Evolutionary conservation across 805 yeast genomes (phyloP).

Genomic region (Hanseniaspora lindneri): DNA sequence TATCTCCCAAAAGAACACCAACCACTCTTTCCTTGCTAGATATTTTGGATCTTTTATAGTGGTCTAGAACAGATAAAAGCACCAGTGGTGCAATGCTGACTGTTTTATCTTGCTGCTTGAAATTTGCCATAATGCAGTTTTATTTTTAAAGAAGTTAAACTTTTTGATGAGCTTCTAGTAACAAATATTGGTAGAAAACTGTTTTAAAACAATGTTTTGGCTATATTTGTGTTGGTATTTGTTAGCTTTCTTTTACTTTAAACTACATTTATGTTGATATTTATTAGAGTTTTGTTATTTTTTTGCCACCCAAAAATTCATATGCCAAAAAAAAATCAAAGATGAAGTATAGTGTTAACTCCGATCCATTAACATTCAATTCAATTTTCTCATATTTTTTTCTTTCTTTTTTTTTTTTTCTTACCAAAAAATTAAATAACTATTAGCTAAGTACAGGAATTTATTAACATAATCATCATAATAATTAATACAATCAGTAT

Average conservation of each 20-base stretch:
- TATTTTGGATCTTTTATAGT: slow-evolving; percentile 76
- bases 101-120: slow-evolving; percentile 14
- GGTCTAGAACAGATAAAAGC: slow-evolving; percentile 86
- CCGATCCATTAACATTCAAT: background rate
- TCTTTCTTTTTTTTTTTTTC: background rate
- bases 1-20: slow-evolving; percentile 88
- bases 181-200: too few species aligned
- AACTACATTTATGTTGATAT: too few species aligned
- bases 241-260: background rate
- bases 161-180: background rate
- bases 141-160: background rate
- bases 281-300: background rate
- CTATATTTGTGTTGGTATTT: too few species aligned
- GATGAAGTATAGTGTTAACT: background rate
- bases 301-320: slow-evolving; percentile 13
- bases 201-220: too few species aligned
- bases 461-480: too few species aligned
- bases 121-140: background rate
- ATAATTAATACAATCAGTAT: too few species aligned
- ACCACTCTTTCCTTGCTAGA: slow-evolving; percentile 70
- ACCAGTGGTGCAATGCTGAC: slow-evolving; percentile 95
- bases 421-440: background rate
- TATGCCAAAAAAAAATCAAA: too few species aligned
- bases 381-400: background rate
- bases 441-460: background rate